Conservation (phyloP, 257 asterid genomes). For the Solanum dulcamara region DNA sequence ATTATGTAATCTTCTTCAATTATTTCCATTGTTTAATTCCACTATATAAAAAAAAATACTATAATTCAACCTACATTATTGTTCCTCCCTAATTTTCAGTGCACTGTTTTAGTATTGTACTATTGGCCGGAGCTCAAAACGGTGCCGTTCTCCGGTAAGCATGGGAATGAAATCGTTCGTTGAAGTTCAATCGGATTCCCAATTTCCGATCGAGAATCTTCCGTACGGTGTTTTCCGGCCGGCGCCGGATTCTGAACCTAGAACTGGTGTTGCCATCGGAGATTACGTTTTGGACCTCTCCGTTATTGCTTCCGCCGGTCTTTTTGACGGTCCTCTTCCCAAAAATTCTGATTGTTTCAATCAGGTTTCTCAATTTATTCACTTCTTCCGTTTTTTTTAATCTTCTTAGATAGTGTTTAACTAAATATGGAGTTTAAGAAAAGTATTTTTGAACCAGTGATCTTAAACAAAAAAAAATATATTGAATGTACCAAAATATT, state of each 20-base stretch:
- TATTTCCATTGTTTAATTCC: neutral
- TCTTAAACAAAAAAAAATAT: no score
- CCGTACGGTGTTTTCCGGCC: constrained; percentile 82
- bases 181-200: constrained; percentile 61
- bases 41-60: neutral
- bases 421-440: neutral
- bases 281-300: constrained; percentile 70
- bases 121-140: neutral
- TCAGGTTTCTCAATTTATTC: constrained; percentile 33
- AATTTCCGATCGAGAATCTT: constrained; percentile 83
- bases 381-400: neutral
- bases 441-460: no score
- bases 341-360: constrained; percentile 53
- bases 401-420: neutral
- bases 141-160: neutral
- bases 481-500: neutral
- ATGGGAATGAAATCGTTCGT: constrained; percentile 71
- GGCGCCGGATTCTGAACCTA: constrained; percentile 30
- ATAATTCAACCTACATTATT: neutral
- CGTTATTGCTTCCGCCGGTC: constrained; percentile 54
- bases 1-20: neutral
- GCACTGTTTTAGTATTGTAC: neutral
- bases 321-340: constrained; percentile 60
- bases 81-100: no score
- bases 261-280: constrained; percentile 85